A percentile compares a stretch with the other conserved stretches of the same genome.
phyloP scores from a whole-genome alignment of 129 eudicot genomes.

The Kitagawia praeruptora region DNA sequence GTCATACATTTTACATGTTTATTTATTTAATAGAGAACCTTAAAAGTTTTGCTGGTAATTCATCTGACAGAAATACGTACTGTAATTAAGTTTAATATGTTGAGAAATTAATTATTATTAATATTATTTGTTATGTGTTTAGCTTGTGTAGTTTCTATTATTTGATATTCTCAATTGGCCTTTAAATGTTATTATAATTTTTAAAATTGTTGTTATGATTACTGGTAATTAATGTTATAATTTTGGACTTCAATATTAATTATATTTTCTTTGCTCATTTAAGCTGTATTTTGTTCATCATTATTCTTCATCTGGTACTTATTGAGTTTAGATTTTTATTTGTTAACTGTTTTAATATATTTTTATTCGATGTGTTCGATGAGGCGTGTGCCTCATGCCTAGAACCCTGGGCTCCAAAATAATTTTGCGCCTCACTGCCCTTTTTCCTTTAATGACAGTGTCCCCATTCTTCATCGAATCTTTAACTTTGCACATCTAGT shows the following conservation, averaged over 20 bases:
- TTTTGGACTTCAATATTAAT: background rate
- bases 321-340: too few species aligned
- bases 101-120: background rate
- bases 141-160: background rate
- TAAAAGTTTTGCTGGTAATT: background rate
- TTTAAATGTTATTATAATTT: too few species aligned
- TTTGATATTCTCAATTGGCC: background rate
- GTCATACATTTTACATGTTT: background rate
- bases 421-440: too few species aligned
- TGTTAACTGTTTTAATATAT: too few species aligned
- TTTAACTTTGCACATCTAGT: too few species aligned
- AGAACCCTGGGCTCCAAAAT: too few species aligned
- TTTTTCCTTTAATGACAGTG: too few species aligned
- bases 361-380: background rate
- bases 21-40: background rate
- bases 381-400: too few species aligned
- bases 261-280: background rate
- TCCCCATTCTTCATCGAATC: too few species aligned
- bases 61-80: background rate
- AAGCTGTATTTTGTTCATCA: background rate
- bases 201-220: too few species aligned
- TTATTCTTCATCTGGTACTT: too few species aligned
- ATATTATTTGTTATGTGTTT: background rate
- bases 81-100: background rate
- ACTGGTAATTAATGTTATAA: background rate